Conservation (phyloP, 139 green algal genomes). For the Tetradesmus lagerheimii region DNA sequence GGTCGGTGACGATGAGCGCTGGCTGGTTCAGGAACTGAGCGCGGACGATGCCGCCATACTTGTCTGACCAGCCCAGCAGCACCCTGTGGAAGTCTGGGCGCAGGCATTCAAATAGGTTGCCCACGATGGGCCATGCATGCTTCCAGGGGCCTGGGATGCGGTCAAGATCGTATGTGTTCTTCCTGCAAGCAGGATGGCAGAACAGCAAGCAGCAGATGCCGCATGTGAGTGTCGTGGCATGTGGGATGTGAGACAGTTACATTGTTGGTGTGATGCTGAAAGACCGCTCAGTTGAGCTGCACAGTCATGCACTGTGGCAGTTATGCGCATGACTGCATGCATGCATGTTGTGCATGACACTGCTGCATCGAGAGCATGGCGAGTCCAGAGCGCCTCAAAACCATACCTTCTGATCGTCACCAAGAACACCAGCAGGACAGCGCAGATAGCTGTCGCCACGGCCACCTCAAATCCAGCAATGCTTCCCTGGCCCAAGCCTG, state of each 20-base stretch:
- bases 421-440: not conserved
- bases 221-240: too few species aligned
- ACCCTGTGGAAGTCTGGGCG: conserved; percentile 63
- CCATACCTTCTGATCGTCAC: not conserved
- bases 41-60: conserved; percentile 61
- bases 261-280: not conserved
- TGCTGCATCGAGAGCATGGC: too few species aligned
- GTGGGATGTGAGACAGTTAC: too few species aligned
- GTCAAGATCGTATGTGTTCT: conserved; percentile 37
- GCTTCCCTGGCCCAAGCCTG: not conserved
- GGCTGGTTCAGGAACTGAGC: conserved; percentile 50
- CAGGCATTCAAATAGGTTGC: conserved; percentile 64
- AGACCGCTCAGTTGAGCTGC: not conserved
- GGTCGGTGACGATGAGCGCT: conserved; percentile 61
- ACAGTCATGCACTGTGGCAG: too few species aligned
- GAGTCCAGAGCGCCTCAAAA: not conserved
- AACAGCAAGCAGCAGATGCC: not conserved
- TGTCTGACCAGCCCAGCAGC: conserved; percentile 59
- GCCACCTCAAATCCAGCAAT: not conserved
- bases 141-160: conserved; percentile 65
- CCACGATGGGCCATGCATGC: conserved; percentile 56
- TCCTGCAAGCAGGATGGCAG: conserved; percentile 3
- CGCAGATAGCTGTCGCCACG: not conserved
- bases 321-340: not conserved
- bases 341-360: too few species aligned